Evolutionary conservation across 2,329 filamentous ascomycete genomes (phyloP), one percentile per base, ranked within the genome.

Genomic region (Monascus ruber): DNA sequence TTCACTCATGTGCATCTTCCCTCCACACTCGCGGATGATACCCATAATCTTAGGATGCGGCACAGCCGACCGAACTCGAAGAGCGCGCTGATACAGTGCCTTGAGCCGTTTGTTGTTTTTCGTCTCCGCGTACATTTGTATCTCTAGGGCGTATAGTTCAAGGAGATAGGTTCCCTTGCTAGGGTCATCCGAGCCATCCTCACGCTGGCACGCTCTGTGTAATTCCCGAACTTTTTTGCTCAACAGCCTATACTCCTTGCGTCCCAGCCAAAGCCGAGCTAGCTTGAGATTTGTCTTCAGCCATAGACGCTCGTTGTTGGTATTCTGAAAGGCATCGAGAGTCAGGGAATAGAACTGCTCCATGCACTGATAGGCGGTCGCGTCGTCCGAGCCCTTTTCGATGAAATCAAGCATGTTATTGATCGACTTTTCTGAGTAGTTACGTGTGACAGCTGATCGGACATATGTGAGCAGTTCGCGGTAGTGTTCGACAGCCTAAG

Each of bases 1-100:
- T 71, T 98, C 91, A 62, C 85, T 91, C 91, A 98, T 96, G 69
- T 96, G 88, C 91, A 98, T 98, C 72, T 98, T 98, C 52, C 91
- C 91, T 54, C 91, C 91, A 60, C 91, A 98, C 68, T 98, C 91
- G 39, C 89, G 83, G 58, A 98, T 98, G 60, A 98, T 89, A 37
- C 91, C 91, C 86, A 96, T 95, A 60, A 98, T 94, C 67, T 94
- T 94, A 42, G 91, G 91, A 65, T 98, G 91, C 31, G 91, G 89
- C 8, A 98, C 91, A 0, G 91, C 91, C n/a, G 91, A 96, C 45
- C 86, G 82, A 39, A 98, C 89, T 48, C 83, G 83, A 36, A 98
- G 74, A 4, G 91, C 91, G 44, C 84, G 82, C 60, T 94, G 83
- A 63, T 96, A 98, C 10, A 96, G 72, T 9, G 81, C 76, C 72